Conservation (phyloP, 306 rosid genomes). For the Luffa acutangula region DNA sequence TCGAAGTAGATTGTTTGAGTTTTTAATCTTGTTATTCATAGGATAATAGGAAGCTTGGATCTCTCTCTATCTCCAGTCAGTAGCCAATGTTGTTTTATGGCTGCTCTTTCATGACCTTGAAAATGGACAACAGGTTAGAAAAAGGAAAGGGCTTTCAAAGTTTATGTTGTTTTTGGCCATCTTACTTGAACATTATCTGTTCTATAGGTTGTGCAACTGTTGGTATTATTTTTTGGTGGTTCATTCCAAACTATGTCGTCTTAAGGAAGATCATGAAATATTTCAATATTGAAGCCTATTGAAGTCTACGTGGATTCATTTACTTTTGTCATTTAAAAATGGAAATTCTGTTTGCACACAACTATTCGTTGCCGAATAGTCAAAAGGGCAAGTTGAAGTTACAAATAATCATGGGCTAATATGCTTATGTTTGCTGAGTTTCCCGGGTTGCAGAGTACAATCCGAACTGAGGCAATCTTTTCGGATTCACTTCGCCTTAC, state of each 20-base stretch:
- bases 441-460: too few species aligned
- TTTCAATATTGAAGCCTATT: neutral
- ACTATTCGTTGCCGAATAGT: too few species aligned
- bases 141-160: neutral
- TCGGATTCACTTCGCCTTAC: too few species aligned
- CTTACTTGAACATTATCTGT: too few species aligned
- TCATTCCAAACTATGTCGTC: too few species aligned
- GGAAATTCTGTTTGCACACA: too few species aligned
- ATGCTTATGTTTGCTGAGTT: too few species aligned
- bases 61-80: neutral
- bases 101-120: neutral
- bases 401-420: too few species aligned
- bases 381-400: neutral
- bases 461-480: too few species aligned
- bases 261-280: too few species aligned
- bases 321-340: neutral
- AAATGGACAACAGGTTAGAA: neutral
- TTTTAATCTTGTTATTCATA: neutral
- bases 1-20: neutral
- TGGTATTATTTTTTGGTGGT: too few species aligned
- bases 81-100: neutral
- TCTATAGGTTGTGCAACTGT: too few species aligned
- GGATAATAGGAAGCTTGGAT: neutral
- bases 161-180: neutral
- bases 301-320: neutral